A percentile compares a stretch with the other conserved stretches of the same genome.
These are phyloP conservation scores for Porphyra umbilicalis DNA, from an alignment of 31 red algal genomes.

Conservation along the genomic window DNA sequence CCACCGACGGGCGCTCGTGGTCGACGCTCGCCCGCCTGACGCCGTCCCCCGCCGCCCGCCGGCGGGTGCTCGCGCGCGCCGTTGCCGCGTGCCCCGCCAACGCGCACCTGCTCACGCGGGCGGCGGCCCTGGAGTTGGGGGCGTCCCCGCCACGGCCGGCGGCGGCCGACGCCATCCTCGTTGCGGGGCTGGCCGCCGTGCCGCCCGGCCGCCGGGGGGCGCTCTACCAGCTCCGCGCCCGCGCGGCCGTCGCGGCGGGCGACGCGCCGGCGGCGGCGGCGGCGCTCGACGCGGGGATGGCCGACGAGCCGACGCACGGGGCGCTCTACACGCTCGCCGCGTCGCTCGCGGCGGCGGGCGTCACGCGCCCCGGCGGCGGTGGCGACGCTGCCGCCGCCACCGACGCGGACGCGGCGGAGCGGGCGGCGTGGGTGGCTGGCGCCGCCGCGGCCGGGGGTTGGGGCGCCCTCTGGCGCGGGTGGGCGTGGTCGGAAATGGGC, in stretches of 20 bases:
- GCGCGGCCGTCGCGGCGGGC: not conserved
- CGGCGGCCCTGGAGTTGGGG: not conserved
- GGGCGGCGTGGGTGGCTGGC: not conserved
- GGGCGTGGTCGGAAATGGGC: not conserved
- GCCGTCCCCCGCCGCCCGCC: not conserved
- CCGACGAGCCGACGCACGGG: not conserved
- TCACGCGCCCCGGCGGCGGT: not conserved
- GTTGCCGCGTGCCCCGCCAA: not conserved
- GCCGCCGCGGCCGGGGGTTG: not conserved
- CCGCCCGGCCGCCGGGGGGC: not conserved
- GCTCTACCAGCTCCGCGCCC: not conserved
- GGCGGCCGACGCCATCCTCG: not conserved
- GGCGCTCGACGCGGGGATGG: not conserved
- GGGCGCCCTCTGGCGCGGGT: not conserved
- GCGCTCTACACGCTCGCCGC: not conserved
- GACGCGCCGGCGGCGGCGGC: not conserved
- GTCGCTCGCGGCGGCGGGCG: not conserved
- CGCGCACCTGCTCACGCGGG: not conserved
- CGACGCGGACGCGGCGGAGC: not conserved
- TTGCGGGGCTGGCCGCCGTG: not conserved
- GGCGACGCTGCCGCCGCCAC: not conserved
- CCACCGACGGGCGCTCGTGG: not conserved
- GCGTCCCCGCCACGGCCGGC: not conserved
- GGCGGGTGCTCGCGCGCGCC: not conserved
- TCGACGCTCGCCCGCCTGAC: not conserved